Evolutionary conservation across 2,329 filamentous ascomycete species (phyloP), one percentile per base, ranked within the genome.

Genomic region (Fusarium mexicanum): DNA sequence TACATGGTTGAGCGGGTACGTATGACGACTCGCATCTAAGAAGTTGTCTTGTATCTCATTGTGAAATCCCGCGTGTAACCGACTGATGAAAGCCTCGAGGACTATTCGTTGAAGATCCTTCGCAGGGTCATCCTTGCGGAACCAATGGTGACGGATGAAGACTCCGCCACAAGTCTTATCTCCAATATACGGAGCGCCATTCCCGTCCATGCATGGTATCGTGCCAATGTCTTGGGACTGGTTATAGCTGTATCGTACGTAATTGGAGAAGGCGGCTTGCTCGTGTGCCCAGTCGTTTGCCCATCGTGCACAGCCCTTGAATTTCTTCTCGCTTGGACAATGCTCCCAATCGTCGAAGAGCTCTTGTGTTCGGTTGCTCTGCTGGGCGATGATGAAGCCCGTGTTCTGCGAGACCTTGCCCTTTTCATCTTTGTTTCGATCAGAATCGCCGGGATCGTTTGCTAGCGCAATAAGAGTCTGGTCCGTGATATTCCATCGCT

Each of bases 381-480:
- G 67, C 31, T 73, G 74, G 16, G 74, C 74, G 22, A 77, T 54
- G 12, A 77, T 64, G 46, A 77, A 77, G 51, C 75, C 75, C 2
- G 75, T 77, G 41, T 77, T 77, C 16, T 54, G 64, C 64, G 72
- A 58, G 14, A 77, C 74, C 37, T 59, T 63, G 31, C 74, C 75
- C 33, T 76, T 74, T 41, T 26, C 78, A 64, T 85, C 84, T 31
- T 59, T 75, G 73, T 86, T 85, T 63, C 79, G 78, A 60, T 57
- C 26, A 9, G 73, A 72, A 57, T 84, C 79, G 35, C 35, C 35
- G 8, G 85, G 85, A 62, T 87, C 86, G 66, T 84, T 79, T 41
- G 85, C 82, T 79, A 87, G 82, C 64, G 86, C 84, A 61, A 86
- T 75, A 20, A 85, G 81, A 1, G 84, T 86, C 8, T 81, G 70